phyloP scores from a whole-genome alignment of 2,329 filamentous ascomycete species.

The Akanthomyces muscarius region DNA sequence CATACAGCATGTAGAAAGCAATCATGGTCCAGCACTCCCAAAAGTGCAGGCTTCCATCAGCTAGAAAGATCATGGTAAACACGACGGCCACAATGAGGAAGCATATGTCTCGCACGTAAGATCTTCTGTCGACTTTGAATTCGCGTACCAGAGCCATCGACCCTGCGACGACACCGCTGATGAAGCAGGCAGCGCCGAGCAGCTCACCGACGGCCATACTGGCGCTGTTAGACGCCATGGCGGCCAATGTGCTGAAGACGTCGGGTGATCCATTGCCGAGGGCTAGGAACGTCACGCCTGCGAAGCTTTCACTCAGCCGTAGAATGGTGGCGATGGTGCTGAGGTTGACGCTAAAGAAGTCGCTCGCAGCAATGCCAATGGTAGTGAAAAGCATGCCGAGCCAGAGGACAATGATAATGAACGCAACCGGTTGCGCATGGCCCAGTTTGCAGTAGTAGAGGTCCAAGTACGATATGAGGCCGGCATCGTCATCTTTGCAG shows the following conservation, averaged over 20 bases:
- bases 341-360: slow-evolving; percentile 97
- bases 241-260: slow-evolving; percentile 97
- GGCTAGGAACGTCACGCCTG: slow-evolving; percentile 91
- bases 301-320: slow-evolving; percentile 91
- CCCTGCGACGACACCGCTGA: slow-evolving; percentile 91
- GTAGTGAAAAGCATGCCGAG: slow-evolving; percentile 88
- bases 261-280: slow-evolving; percentile 98
- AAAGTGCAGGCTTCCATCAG: slow-evolving; percentile 75
- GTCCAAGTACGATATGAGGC: slow-evolving; percentile 80
- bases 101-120: slow-evolving; percentile 84
- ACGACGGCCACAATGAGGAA: slow-evolving; percentile 86
- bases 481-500: slow-evolving; percentile 85
- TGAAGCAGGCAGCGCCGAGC: slow-evolving; percentile 92
- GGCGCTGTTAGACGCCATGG: slow-evolving; percentile 96
- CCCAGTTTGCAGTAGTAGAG: slow-evolving; percentile 84
- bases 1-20: slow-evolving; percentile 84
- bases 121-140: slow-evolving; percentile 84
- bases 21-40: slow-evolving; percentile 95
- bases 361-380: slow-evolving; percentile 94
- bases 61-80: slow-evolving; percentile 83
- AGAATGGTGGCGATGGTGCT: slow-evolving; percentile 86
- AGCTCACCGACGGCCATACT: slow-evolving; percentile 93
- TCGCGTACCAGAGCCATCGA: slow-evolving; percentile 97
- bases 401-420: slow-evolving; percentile 75
- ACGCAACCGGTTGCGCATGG: slow-evolving; percentile 69